Conservation (phyloP, 2,329 filamentous ascomycete genomes). For the Leptodontidium sp. region DNA sequence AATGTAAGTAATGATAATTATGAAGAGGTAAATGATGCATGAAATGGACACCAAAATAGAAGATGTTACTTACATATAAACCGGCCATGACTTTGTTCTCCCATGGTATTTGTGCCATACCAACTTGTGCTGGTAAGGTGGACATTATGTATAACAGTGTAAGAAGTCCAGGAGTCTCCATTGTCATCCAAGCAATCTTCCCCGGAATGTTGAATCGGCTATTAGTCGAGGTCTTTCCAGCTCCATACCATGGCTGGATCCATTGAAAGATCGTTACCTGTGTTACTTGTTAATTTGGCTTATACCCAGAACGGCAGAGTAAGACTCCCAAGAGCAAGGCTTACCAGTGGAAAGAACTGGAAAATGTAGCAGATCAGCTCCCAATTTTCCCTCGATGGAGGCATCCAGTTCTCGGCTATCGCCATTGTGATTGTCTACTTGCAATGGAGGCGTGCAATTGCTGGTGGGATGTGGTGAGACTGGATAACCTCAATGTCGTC, state of each 20-base stretch:
- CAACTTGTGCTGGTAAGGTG: conserved; percentile 67
- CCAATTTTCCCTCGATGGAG: conserved; percentile 67
- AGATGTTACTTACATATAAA: conserved; percentile 59
- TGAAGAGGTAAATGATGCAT: neutral
- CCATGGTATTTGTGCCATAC: conserved; percentile 71
- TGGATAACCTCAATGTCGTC: conserved; percentile 31
- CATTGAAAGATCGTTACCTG: conserved; percentile 80
- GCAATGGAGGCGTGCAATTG: neutral
- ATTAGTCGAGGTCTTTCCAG: conserved; percentile 86
- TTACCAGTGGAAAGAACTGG: conserved; percentile 57
- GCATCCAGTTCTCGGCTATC: conserved; percentile 51
- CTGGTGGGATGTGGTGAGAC: neutral
- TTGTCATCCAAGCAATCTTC: conserved; percentile 84
- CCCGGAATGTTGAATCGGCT: conserved; percentile 88
- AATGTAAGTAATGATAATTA: neutral
- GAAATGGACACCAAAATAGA: neutral
- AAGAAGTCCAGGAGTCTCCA: conserved; percentile 83
- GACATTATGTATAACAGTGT: conserved; percentile 82
- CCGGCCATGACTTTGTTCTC: conserved; percentile 79
- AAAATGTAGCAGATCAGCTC: conserved; percentile 60
- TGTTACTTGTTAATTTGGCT: conserved; percentile 9
- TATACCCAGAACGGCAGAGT: neutral
- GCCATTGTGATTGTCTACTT: conserved; percentile 37
- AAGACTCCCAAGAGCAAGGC: conserved; percentile 30
- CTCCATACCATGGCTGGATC: conserved; percentile 79